Evolutionary conservation across 306 rosid genomes (phyloP), one percentile per base, ranked within the genome.

Genomic region (Casuarina equisetifolia): DNA sequence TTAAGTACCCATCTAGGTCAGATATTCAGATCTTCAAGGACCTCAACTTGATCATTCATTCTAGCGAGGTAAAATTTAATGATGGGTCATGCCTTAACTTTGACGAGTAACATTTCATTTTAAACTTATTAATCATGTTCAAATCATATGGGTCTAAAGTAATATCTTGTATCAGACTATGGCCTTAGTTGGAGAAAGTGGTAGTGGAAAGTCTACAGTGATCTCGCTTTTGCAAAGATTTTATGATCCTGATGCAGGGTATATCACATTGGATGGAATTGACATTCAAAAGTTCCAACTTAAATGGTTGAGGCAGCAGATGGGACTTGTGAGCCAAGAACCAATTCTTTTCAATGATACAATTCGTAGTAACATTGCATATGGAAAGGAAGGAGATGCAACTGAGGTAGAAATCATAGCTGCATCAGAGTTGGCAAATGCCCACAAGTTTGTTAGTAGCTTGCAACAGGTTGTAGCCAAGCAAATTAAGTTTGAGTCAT

Each of bases 241-340:
- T 76, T 25, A 25, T 25, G 32, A 25, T 25, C 32, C 32, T 25
- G 32, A 25, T 25, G 32, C 32, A 25, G 32, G 95, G 42, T 75
- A 81, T 20, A 88, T 90, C 46, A 83, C 89, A 35, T 70, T 90
- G 6, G 91, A 88, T 76, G 88, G 91, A 66, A 46, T 62, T 8
- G 84, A 85, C 53, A 83, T 88, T 75, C 84, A 78, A 55, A 84
- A 49, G 69, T 50, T 86, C 2, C 81, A 90, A 58, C 62, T 88
- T 87, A 90, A 4, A 88, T 88, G 32, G 32, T 25, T 25, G 32
- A 25, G 32, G 32, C 32, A 25, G 32, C 32, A 25, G 1, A 25
- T 25, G 95, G 89, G 91, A 0, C 61, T 90, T 45, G 95, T 90
- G 63, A 88, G 87, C 84, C 92, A 90, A 61, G 92, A 90, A 83